Evolutionary conservation across 805 yeast species (phyloP).

Genomic region (Jamesozyma jinghongensis): DNA sequence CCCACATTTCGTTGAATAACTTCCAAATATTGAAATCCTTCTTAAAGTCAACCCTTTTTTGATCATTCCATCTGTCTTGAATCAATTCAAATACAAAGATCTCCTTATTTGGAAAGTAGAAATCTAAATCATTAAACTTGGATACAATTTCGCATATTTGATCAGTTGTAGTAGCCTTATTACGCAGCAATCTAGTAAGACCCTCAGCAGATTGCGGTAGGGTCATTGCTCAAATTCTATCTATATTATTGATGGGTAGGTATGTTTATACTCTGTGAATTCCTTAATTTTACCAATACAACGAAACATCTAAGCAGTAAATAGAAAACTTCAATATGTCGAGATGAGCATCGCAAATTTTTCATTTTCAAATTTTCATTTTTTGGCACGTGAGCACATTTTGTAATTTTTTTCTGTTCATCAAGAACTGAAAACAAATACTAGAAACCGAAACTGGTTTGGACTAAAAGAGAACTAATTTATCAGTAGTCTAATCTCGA

Average conservation of each 20-base stretch:
- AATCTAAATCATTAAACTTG: slow-evolving; percentile 29
- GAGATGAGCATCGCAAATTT: slow-evolving; percentile 5
- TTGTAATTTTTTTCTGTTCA: not conserved
- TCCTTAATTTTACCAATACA: not conserved
- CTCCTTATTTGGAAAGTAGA: slow-evolving; percentile 47
- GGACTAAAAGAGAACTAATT: not conserved
- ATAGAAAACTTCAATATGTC: not conserved
- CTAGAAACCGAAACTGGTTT: not conserved
- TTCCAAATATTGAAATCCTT: slow-evolving; percentile 40
- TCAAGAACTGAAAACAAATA: not conserved
- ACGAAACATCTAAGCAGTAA: not conserved
- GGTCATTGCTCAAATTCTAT: slow-evolving; percentile 3
- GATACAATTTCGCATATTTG: slow-evolving; percentile 34
- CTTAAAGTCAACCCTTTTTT: slow-evolving; percentile 36
- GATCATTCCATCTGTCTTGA: slow-evolving; percentile 51
- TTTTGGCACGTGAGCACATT: not conserved
- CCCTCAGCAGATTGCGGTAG: slow-evolving; percentile 36
- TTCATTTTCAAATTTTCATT: not conserved
- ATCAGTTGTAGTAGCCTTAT: slow-evolving; percentile 37
- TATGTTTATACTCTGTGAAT: not conserved
- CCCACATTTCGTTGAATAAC: slow-evolving; percentile 38
- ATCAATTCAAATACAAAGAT: slow-evolving; percentile 50
- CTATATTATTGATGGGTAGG: not conserved
- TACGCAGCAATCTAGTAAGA: slow-evolving; percentile 49
- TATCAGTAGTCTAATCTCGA: not conserved